Evolutionary conservation across 352 stramenopile genomes (phyloP), one percentile per base, ranked within the genome.

Genomic region (Phytophthora sp.): DNA sequence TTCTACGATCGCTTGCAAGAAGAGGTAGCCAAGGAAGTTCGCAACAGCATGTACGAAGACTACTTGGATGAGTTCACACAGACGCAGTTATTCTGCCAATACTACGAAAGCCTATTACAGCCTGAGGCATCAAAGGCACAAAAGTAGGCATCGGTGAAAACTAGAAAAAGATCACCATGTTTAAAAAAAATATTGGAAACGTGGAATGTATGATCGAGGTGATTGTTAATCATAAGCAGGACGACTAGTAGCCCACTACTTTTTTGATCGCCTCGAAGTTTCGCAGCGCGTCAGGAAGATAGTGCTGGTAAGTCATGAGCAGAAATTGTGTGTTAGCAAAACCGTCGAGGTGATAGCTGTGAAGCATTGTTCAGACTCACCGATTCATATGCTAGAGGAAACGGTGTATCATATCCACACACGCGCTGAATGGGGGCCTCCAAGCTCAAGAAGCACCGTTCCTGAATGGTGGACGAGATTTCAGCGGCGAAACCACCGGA

Each of bases 371-470:
- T 21, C 8, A 15, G 20, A 55, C 49, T 66, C 48, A 89, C 83
- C 69, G 98, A 98, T 70, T 99, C 97, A 75, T 98, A 98, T 10
- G 97, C 87, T 38, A 99, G 80, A 0, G 96, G 95, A 76, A 99
- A 99, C 5, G 97, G 97, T 26, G 96, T 99, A 68, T 99, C 97
- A 68, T 98, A 98, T 45, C 95, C 97, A 31, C 85, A 94, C 0
- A 96, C 87, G 20, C 97, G 84, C 69, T 98, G 89, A 73, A 99
- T 97, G 5, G 97, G 97, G 17, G 95, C 92, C 65, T 99, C 96
- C 38, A 99, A 85, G 51, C 84, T 92, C 32, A 99, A 88, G 72
- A 99, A 99, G 74, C 97, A 99, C 28, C 84, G 77, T 34, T 95
- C 88, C 52, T 97, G 89, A 39, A 98, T 96, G 28, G 84, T 95